phyloP scores from a whole-genome alignment of 441 rosid genomes.

The Heliophila coronopifolia region DNA sequence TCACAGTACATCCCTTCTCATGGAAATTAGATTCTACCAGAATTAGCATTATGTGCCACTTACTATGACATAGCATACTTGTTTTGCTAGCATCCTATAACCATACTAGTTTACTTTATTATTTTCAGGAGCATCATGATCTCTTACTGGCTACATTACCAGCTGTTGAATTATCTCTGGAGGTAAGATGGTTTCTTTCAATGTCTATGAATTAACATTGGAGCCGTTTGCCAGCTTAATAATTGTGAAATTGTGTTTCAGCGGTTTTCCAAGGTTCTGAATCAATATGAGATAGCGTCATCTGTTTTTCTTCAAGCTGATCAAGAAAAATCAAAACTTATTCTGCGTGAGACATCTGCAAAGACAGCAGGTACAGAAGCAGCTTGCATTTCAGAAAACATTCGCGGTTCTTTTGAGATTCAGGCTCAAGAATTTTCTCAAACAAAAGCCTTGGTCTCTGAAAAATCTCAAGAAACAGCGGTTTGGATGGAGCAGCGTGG shows the following conservation, averaged over 20 bases:
- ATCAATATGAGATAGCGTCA: slow-evolving; percentile 71
- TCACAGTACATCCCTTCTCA: slow-evolving; percentile 5
- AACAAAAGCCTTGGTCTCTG: slow-evolving; percentile 65
- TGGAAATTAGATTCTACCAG: not conserved
- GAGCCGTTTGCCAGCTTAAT: slow-evolving; percentile 12
- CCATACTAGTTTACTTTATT: slow-evolving; percentile 9
- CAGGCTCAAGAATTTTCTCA: slow-evolving; percentile 82
- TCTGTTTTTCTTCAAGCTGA: slow-evolving; percentile 70
- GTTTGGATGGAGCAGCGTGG: slow-evolving; percentile 90
- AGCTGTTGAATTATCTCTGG: slow-evolving; percentile 71
- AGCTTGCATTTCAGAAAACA: slow-evolving; percentile 60
- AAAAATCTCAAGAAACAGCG: slow-evolving; percentile 87
- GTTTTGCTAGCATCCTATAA: slow-evolving; percentile 1
- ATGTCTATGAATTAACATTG: not conserved
- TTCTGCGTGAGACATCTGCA: slow-evolving; percentile 77
- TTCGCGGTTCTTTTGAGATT: slow-evolving; percentile 62
- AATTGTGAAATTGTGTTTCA: slow-evolving; percentile 33
- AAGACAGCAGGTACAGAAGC: slow-evolving; percentile 88
- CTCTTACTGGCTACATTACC: slow-evolving; percentile 74
- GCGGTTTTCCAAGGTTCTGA: slow-evolving; percentile 73
- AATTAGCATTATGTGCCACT: not conserved
- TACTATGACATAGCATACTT: slow-evolving; percentile 3
- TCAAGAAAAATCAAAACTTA: slow-evolving; percentile 76
- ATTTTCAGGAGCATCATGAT: slow-evolving; percentile 89
- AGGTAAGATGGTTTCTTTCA: slow-evolving; percentile 52